These are phyloP conservation scores for Phaeophleospora eucalypticola DNA, from an alignment of 2,329 filamentous ascomycete species.

Conservation along the genomic window DNA sequence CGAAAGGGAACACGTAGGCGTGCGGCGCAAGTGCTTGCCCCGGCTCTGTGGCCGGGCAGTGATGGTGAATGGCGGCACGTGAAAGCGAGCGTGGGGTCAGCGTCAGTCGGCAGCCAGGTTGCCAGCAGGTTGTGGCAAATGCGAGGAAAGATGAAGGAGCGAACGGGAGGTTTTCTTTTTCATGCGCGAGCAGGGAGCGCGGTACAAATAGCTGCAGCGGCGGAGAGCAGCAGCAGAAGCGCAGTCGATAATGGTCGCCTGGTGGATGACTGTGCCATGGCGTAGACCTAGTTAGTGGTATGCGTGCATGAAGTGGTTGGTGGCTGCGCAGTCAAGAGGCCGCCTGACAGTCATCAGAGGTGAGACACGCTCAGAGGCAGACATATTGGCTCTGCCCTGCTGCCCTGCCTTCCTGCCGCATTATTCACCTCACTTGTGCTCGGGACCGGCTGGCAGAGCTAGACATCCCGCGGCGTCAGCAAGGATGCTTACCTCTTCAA, in stretches of 20 bases:
- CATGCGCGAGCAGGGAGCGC: not conserved
- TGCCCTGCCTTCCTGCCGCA: not conserved
- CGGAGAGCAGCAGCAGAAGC: not conserved
- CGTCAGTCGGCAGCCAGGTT: not conserved
- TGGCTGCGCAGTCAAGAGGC: not conserved
- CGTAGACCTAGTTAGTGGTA: not conserved
- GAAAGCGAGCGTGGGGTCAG: not conserved
- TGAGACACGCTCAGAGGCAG: not conserved
- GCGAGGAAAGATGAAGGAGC: not conserved
- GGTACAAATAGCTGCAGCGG: not conserved
- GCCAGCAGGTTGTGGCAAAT: not conserved
- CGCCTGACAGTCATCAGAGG: not conserved
- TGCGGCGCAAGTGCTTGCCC: slow-evolving; percentile 3
- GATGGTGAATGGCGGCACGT: not conserved
- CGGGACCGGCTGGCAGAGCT: not conserved
- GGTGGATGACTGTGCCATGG: not conserved
- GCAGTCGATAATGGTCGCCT: too few species aligned
- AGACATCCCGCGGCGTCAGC: not conserved
- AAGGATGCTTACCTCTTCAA: not conserved
- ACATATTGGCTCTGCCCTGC: not conserved
- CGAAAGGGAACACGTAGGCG: slow-evolving; percentile 9
- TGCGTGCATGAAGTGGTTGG: not conserved
- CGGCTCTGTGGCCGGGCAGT: slow-evolving; percentile 11
- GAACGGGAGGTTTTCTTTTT: not conserved
- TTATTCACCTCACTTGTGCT: not conserved